Conservation (phyloP, 371 early-diverging fungal species). For the Mucor irregularis region DNA sequence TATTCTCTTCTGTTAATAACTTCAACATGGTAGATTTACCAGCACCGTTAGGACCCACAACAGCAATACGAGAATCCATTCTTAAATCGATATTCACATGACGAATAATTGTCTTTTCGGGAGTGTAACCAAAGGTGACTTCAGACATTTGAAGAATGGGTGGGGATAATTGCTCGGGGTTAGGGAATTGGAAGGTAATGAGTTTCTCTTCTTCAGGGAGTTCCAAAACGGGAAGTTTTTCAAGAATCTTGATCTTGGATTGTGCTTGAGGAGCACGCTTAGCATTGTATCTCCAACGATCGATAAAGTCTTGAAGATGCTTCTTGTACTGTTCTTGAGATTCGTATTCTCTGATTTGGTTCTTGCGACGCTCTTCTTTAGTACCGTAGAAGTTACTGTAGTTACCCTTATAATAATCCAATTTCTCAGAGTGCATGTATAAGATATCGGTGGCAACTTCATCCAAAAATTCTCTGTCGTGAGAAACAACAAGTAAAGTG, state of each 20-base stretch:
- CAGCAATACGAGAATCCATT: slow-evolving; percentile 95
- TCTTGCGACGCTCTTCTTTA: slow-evolving; percentile 87
- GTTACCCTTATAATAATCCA: slow-evolving; percentile 96
- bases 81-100: slow-evolving; percentile 90
- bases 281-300: slow-evolving; percentile 98
- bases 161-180: slow-evolving; percentile 83
- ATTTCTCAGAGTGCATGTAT: slow-evolving; percentile 88
- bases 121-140: slow-evolving; percentile 86
- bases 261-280: slow-evolving; percentile 98
- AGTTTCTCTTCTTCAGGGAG: slow-evolving; percentile 82
- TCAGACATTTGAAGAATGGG: slow-evolving; percentile 94
- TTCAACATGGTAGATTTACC: slow-evolving; percentile 92
- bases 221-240: slow-evolving; percentile 93
- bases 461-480: slow-evolving; percentile 98
- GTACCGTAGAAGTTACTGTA: slow-evolving; percentile 89
- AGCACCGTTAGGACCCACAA: slow-evolving; percentile 91
- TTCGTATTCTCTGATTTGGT: slow-evolving; percentile 91
- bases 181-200: slow-evolving; percentile 91
- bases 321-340: slow-evolving; percentile 90
- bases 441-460: slow-evolving; percentile 96
- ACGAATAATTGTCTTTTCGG: slow-evolving; percentile 70
- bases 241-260: slow-evolving; percentile 96
- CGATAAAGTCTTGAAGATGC: slow-evolving; percentile 97
- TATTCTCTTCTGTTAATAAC: slow-evolving; percentile 82
- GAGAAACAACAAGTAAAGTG: slow-evolving; percentile 94